Evolutionary conservation across 177 flowering plant species (phyloP).

Genomic region (Vitis hybrid): DNA sequence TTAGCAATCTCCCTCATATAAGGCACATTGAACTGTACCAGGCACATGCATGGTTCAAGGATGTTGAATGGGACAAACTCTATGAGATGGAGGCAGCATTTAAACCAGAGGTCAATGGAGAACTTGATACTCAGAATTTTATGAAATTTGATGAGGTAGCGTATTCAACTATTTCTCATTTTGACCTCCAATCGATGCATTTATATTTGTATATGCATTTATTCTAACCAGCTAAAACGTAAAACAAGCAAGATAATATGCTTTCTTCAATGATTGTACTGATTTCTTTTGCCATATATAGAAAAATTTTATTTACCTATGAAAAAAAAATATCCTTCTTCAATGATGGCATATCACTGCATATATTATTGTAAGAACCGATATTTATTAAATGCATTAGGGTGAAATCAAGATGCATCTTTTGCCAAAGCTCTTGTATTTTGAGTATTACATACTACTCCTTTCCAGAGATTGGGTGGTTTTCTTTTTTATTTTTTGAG

Average conservation of each 20-base stretch:
- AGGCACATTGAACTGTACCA: slow-evolving; percentile 27
- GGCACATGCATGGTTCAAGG: slow-evolving; percentile 99
- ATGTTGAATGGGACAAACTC: slow-evolving; percentile 73
- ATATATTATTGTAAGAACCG: background rate
- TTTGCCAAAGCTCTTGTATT: background rate
- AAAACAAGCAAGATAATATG: no score
- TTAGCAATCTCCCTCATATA: slow-evolving; percentile 3
- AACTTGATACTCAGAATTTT: slow-evolving; percentile 93
- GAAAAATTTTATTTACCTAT: no score
- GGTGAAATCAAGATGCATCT: background rate
- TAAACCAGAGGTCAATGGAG: slow-evolving; percentile 88
- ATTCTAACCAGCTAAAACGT: background rate
- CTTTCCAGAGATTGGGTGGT: background rate
- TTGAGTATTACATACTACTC: background rate
- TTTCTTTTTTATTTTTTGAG: background rate
- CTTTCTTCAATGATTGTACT: no score
- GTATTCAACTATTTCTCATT: background rate
- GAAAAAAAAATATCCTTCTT: background rate
- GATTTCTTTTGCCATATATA: no score
- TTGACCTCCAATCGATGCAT: background rate
- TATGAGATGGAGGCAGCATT: slow-evolving; percentile 92
- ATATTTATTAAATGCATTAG: background rate
- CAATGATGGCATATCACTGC: background rate
- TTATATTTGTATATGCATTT: background rate
- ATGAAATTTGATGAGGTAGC: slow-evolving; percentile 87